These are phyloP conservation scores for Santalum album DNA, from an alignment of 164 flowering plant species.

Conservation along the genomic window DNA sequence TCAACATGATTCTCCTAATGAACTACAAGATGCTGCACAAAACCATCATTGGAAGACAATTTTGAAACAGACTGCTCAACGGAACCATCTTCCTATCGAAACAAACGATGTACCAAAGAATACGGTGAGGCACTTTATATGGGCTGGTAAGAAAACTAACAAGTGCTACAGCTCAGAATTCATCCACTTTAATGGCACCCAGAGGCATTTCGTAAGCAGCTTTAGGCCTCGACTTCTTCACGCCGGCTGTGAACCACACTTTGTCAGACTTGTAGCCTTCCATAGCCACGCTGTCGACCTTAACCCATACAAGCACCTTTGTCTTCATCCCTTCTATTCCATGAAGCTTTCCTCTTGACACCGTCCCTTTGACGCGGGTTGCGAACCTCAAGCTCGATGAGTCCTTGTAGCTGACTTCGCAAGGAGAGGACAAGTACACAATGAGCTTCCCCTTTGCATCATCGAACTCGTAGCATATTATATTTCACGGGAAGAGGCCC, in stretches of 20 bases:
- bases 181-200: not conserved
- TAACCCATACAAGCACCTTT: constrained; percentile 3
- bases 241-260: constrained; percentile 2
- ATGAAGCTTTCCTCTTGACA: not conserved
- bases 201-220: not conserved
- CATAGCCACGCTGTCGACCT: not conserved
- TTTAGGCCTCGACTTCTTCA: not conserved
- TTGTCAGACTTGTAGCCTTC: not conserved
- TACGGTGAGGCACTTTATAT: too few relatives aligned
- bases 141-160: too few relatives aligned
- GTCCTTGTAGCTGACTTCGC: constrained; percentile 3
- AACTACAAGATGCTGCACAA: too few relatives aligned
- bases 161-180: not conserved
- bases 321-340: constrained; percentile 4
- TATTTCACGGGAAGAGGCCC: not conserved
- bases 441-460: constrained; percentile 1
- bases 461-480: not conserved
- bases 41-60: too few relatives aligned
- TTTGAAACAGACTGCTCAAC: too few relatives aligned
- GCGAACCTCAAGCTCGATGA: not conserved
- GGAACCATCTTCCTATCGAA: too few relatives aligned
- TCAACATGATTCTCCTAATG: too few relatives aligned
- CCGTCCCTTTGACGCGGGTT: not conserved
- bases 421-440: not conserved
- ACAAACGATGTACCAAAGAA: too few relatives aligned